phyloP scores from a whole-genome alignment of 345 rosid genomes.

The Bretschneidera sinensis region DNA sequence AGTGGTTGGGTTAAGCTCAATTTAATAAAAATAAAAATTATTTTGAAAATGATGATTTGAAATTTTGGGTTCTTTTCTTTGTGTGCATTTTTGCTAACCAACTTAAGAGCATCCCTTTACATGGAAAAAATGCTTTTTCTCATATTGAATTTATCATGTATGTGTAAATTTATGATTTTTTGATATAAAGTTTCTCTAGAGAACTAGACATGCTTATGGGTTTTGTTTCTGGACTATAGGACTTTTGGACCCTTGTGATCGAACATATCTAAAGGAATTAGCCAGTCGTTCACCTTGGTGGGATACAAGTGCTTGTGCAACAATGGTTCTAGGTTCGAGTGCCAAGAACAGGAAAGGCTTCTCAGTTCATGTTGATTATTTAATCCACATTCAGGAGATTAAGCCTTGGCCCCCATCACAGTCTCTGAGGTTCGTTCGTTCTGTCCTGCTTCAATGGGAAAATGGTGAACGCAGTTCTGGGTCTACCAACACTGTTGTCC shows the following conservation, averaged over 20 bases:
- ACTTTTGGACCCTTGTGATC: conserved; percentile 6
- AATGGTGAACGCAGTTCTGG: conserved; percentile 70
- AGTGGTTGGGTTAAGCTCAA: not conserved
- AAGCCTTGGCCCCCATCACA: conserved; percentile 99
- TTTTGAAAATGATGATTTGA: no score
- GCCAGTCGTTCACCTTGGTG: not conserved
- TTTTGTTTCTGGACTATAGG: conserved; percentile 14
- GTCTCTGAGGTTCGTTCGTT: conserved; percentile 74
- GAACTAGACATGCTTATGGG: conserved; percentile 1
- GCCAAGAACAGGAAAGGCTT: conserved; percentile 54
- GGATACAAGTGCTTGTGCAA: conserved; percentile 15
- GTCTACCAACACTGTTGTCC: conserved; percentile 57
- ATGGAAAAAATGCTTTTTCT: no score
- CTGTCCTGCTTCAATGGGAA: conserved; percentile 88
- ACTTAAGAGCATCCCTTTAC: not conserved
- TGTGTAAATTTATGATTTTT: not conserved
- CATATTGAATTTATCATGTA: no score
- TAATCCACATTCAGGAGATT: conserved; percentile 71
- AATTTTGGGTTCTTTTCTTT: no score
- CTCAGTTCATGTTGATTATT: conserved; percentile 49
- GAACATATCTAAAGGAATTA: conserved; percentile 3
- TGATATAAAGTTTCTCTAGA: not conserved
- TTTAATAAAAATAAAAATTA: not conserved
- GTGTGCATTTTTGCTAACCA: not conserved
- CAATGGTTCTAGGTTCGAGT: conserved; percentile 67